A percentile compares a stretch with the other conserved stretches of the same genome.
Conservation (phyloP, 1,284 basidiomycete species). For the Cystobasidium pallidum region DNA sequence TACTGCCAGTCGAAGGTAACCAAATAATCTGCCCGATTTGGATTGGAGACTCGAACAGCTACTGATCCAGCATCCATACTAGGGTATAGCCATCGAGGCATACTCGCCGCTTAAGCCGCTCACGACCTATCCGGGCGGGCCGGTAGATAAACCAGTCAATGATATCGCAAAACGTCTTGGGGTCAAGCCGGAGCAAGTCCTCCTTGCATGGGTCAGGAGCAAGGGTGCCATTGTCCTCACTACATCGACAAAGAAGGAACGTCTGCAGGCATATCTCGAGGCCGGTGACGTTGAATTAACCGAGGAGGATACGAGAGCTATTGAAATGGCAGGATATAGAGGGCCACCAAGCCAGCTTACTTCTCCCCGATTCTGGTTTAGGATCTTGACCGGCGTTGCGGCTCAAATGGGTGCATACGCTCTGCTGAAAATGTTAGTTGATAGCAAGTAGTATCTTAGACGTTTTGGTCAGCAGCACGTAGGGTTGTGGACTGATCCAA, state of each 20-base stretch:
- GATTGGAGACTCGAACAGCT: neutral
- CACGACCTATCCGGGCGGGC: slow-evolving; percentile 66
- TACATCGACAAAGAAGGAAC: slow-evolving; percentile 52
- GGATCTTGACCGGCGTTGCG: slow-evolving; percentile 13
- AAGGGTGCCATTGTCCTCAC: slow-evolving; percentile 72
- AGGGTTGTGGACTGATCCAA: too few relatives aligned
- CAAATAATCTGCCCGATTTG: neutral
- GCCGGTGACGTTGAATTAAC: slow-evolving; percentile 60
- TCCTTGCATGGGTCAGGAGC: slow-evolving; percentile 68
- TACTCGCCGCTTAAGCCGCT: slow-evolving; percentile 72
- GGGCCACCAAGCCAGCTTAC: slow-evolving; percentile 21
- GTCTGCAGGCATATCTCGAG: slow-evolving; percentile 65
- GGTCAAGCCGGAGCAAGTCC: slow-evolving; percentile 68
- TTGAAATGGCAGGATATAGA: slow-evolving; percentile 57
- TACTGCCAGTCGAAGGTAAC: slow-evolving; percentile 59
- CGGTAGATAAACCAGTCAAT: slow-evolving; percentile 67
- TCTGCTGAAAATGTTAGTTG: slow-evolving; percentile 1
- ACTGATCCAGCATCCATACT: neutral
- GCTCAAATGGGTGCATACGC: slow-evolving; percentile 28
- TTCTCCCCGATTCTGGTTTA: slow-evolving; percentile 2
- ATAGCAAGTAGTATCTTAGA: slow-evolving; percentile 23
- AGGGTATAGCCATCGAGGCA: slow-evolving; percentile 70
- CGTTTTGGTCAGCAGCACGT: too few relatives aligned
- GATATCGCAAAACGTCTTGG: slow-evolving; percentile 64
- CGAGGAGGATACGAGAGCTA: slow-evolving; percentile 56